phyloP scores from a whole-genome alignment of 768 basidiomycete genomes.

The Goffeauzyma gilvescens region DNA sequence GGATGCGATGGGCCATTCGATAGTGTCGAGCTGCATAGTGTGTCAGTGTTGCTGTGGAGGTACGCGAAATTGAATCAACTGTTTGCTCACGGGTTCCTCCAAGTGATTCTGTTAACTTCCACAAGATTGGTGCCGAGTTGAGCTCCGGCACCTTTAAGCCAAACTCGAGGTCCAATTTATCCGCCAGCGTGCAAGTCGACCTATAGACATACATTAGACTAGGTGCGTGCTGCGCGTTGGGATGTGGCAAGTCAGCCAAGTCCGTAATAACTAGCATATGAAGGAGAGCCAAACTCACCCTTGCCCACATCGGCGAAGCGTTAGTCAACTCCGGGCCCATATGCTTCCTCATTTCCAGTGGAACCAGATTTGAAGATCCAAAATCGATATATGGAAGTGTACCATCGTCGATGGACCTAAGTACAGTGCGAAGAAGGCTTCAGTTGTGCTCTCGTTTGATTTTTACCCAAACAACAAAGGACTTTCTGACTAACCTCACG shows the following conservation, averaged over 20 bases:
- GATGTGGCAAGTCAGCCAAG: too few species aligned
- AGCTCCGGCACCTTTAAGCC: slow-evolving; percentile 12
- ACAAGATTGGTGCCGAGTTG: slow-evolving; percentile 13
- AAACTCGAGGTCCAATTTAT: slow-evolving; percentile 4
- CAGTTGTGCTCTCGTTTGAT: neutral
- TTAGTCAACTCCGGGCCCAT: slow-evolving; percentile 3
- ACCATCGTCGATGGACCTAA: slow-evolving; percentile 6
- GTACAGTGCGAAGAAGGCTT: neutral
- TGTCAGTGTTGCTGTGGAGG: too few species aligned
- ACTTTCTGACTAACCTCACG: slow-evolving; percentile 6
- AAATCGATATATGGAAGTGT: slow-evolving; percentile 7
- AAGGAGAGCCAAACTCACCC: neutral
- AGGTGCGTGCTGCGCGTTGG: too few species aligned
- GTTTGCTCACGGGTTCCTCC: slow-evolving; percentile 15
- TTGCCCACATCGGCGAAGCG: slow-evolving; percentile 5
- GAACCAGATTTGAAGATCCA: slow-evolving; percentile 1
- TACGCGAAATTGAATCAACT: too few species aligned
- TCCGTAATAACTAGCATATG: neutral
- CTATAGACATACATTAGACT: neutral
- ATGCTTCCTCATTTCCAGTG: slow-evolving; percentile 2
- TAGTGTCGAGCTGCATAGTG: slow-evolving; percentile 1
- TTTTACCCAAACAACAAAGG: neutral
- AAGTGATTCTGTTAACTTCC: slow-evolving; percentile 7
- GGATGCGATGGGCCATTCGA: neutral
- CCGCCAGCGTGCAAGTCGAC: neutral